These are phyloP conservation scores for Cladosporium sp. DNA, from an alignment of 2,329 filamentous ascomycete species.

Conservation along the genomic window DNA sequence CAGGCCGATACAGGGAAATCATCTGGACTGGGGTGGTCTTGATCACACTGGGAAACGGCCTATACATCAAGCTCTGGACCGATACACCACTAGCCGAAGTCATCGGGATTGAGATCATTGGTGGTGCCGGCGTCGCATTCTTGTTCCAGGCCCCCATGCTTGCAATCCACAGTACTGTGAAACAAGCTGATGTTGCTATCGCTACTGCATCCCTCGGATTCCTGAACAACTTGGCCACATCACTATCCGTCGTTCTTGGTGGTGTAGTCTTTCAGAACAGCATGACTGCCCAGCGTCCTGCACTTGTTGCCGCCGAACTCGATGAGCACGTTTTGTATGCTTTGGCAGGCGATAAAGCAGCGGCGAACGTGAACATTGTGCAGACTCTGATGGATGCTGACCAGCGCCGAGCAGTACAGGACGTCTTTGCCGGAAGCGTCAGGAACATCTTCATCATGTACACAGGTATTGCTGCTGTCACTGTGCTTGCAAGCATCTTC, in stretches of 20 bases:
- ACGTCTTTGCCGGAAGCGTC: constrained; percentile 52
- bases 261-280: constrained; percentile 76
- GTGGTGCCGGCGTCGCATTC: constrained; percentile 64
- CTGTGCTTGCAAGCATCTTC: constrained; percentile 46
- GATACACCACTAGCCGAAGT: constrained; percentile 39
- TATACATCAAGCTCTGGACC: constrained; percentile 41
- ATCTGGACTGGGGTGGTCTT: constrained; percentile 46
- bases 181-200: constrained; percentile 63
- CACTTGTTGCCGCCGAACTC: constrained; percentile 22
- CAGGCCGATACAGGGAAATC: constrained; percentile 51
- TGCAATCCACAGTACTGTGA: constrained; percentile 63
- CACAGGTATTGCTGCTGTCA: constrained; percentile 43
- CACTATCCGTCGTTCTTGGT: constrained; percentile 69
- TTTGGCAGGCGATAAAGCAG: constrained; percentile 46
- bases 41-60: constrained; percentile 41
- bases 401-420: constrained; percentile 44
- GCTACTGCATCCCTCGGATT: constrained; percentile 68
- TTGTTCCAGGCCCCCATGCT: constrained; percentile 70
- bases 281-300: constrained; percentile 58
- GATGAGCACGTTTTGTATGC: constrained; percentile 34
- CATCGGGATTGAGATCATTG: constrained; percentile 59
- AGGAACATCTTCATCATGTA: constrained; percentile 53
- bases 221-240: constrained; percentile 67
- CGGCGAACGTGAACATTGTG: constrained; percentile 50
- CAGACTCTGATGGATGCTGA: constrained; percentile 39